Base-by-base conservation (phyloP, 2,329 filamentous ascomycete genomes). In the Clonostachys rhizophaga region DNA sequence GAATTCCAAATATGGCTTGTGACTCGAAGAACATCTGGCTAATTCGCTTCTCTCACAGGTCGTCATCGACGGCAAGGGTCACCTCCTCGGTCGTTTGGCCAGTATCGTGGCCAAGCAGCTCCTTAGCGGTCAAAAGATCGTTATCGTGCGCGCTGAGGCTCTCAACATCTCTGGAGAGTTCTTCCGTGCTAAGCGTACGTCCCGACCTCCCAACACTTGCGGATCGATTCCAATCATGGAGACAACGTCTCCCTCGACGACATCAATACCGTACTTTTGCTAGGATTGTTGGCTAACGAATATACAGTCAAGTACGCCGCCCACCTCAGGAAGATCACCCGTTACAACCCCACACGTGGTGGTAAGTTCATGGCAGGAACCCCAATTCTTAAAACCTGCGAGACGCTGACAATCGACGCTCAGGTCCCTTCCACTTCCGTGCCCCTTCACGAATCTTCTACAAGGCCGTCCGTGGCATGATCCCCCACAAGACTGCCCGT, bases 91-190 rank as follows among this genome's bases (percentile, higher is more conserved):
- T 83, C 92, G 94, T 76, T 86, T 99, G 74, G 92, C 92, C 79
- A 91, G 86, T 74, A 96, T 91, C 71, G 91, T 97, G 69, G 92
- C 92, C 74, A 97, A 97, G 88, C 92, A 97, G 83, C 86, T 97
- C 69, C 89, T 97, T 66, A 95, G 86, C 77, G 92, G 92, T 73
- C 92, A 97, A 83, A 97, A 97, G 88, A 95, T 99, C 72, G 92
- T 97, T 68, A 81, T 99, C 65, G 94, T 99, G 73, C 90, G 94
- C 83, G 95, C 89, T 79, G 94, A 99, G 81, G 91, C 90, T 67
- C 86, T 99, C 75, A 99, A 99, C 87, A 99, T 99, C 84, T 99
- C 94, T 63, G 94, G 94, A 80, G 94, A 97, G 83, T 99, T 99
- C 89, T 99, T 99, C 89, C 91, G 94, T 76, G 86, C 92, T 64